Percentiles rank a stretch among this genome's conserved stretches.
phyloP scores from a whole-genome alignment of 164 flowering plant genomes.

The Brasenia schreberi region DNA sequence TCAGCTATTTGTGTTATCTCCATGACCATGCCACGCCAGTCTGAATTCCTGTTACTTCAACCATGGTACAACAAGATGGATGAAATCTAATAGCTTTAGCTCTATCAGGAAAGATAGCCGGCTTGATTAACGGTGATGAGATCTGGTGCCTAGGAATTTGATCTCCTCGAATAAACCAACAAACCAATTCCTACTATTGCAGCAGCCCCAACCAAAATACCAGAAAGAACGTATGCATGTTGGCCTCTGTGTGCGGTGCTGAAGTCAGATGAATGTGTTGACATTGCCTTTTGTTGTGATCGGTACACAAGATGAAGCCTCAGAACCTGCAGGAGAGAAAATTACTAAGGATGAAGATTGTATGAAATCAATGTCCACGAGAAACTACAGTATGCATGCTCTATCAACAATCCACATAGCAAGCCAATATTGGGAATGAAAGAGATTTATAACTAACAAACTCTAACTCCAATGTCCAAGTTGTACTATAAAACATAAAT shows the following conservation, averaged over 20 bases:
- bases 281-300: conserved; percentile 11
- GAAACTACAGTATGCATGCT: neutral
- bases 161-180: conserved; percentile 63
- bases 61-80: too few species aligned
- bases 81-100: too few species aligned
- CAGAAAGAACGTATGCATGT: conserved; percentile 18
- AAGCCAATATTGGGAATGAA: neutral
- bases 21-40: too few species aligned
- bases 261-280: conserved; percentile 7
- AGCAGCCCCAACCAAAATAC: conserved; percentile 51
- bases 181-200: conserved; percentile 42
- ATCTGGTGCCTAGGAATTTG: conserved; percentile 15
- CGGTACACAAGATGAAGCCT: conserved; percentile 59
- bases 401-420: neutral
- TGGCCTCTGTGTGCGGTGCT: conserved; percentile 15
- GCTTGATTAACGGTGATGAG: neutral
- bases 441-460: too few species aligned
- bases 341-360: too few species aligned
- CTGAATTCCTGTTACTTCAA: too few species aligned
- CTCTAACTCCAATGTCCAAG: too few species aligned
- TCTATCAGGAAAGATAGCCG: neutral
- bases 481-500: too few species aligned
- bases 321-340: conserved; percentile 39
- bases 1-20: too few species aligned
- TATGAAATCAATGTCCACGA: neutral